phyloP scores from a whole-genome alignment of 495 filamentous ascomycete species.

The Penicillium chermesinum region DNA sequence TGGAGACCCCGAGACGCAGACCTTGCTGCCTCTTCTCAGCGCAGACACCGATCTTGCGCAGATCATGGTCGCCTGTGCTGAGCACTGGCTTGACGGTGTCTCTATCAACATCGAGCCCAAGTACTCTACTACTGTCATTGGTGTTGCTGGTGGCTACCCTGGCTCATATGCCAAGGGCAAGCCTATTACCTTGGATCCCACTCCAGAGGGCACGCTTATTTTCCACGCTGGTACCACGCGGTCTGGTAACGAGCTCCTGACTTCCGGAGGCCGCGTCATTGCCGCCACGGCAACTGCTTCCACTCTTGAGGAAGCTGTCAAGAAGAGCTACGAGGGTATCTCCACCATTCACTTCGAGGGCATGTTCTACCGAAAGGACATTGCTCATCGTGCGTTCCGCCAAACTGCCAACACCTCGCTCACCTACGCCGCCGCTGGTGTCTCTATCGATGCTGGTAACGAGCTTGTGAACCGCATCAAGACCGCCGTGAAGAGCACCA shows the following conservation, averaged over 20 bases:
- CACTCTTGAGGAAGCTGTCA: constrained; percentile 73
- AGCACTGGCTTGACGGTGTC: constrained; percentile 65
- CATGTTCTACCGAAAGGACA: constrained; percentile 92
- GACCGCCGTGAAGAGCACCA: constrained; percentile 69
- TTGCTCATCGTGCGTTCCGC: constrained; percentile 63
- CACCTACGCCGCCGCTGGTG: constrained; percentile 89
- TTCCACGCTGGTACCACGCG: constrained; percentile 92
- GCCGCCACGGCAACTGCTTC: constrained; percentile 74
- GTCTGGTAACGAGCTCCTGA: constrained; percentile 56
- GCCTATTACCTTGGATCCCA: constrained; percentile 56
- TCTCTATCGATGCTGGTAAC: constrained; percentile 90
- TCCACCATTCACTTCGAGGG: constrained; percentile 74
- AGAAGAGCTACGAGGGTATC: constrained; percentile 77
- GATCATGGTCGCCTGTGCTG: constrained; percentile 81
- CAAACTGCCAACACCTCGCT: constrained; percentile 51
- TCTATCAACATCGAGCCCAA: constrained; percentile 59
- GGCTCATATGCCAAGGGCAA: constrained; percentile 78
- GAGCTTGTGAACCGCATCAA: constrained; percentile 87
- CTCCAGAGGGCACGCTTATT: constrained; percentile 55
- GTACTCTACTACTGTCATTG: constrained; percentile 86
- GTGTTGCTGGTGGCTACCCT: constrained; percentile 93
- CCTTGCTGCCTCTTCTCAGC: constrained; percentile 74
- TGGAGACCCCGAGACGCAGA: constrained; percentile 95
- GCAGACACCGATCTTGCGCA: constrained; percentile 81
- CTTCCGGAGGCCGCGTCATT: constrained; percentile 85